phyloP scores from a whole-genome alignment of 257 asterid genomes.

The Perilla frutescens region DNA sequence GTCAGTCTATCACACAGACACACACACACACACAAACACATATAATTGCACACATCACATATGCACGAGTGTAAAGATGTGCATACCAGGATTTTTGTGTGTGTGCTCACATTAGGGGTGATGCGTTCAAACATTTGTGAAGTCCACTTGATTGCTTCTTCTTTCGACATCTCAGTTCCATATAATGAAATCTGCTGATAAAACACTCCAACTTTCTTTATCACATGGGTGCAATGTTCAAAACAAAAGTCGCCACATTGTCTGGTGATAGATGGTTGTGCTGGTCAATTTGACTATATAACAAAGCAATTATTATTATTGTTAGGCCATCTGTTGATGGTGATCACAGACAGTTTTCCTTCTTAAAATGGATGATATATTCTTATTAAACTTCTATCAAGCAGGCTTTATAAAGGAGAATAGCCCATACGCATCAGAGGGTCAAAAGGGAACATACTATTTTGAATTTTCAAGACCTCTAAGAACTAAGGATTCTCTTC shows the following conservation, averaged over 20 bases:
- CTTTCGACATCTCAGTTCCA: not conserved
- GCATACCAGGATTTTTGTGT: not conserved
- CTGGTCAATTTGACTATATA: not conserved
- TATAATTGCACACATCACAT: not conserved
- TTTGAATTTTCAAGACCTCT: slow-evolving; percentile 71
- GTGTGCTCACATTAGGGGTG: not conserved
- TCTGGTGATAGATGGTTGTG: not conserved
- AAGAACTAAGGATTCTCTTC: slow-evolving; percentile 67
- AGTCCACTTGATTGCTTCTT: not conserved
- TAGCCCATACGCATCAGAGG: slow-evolving; percentile 55
- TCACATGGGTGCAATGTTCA: slow-evolving; percentile 10
- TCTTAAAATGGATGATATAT: not conserved
- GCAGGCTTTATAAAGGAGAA: slow-evolving; percentile 60
- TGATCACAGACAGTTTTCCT: not conserved
- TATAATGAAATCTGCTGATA: not conserved
- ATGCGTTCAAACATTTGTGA: not conserved
- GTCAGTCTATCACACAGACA: not conserved
- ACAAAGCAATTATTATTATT: slow-evolving; percentile 6
- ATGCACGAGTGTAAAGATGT: not conserved
- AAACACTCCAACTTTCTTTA: slow-evolving; percentile 19
- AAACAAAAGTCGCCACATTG: not conserved
- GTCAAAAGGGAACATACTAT: slow-evolving; percentile 58
- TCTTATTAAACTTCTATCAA: slow-evolving; percentile 34
- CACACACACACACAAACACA: too few species aligned
- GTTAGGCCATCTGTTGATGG: not conserved